Evolutionary conservation across 202 grass and related monocot genomes (phyloP).

Genomic region (Panicum hallii): DNA sequence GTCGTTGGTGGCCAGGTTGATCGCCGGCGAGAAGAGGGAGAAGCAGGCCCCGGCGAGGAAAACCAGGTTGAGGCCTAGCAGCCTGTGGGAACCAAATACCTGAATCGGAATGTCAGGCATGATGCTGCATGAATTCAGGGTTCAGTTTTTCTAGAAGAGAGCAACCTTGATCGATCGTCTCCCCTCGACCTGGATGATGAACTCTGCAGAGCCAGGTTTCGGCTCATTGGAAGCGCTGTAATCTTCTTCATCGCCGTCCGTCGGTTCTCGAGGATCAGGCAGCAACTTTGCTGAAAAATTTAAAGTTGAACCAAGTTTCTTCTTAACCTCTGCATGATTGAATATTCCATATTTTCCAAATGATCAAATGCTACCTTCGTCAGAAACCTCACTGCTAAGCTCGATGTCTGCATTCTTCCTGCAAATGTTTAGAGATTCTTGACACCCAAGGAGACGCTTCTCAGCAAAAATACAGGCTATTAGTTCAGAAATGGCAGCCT

Average conservation of each 20-base stretch:
- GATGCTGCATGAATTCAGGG: neutral
- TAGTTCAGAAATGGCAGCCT: neutral
- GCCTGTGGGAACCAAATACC: conserved; percentile 51
- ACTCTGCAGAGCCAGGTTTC: conserved; percentile 55
- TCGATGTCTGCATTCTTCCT: conserved; percentile 35
- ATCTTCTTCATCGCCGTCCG: conserved; percentile 26
- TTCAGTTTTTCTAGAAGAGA: neutral
- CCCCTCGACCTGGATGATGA: conserved; percentile 57
- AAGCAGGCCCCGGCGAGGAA: conserved; percentile 63
- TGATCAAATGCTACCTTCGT: conserved; percentile 22
- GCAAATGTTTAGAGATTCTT: neutral
- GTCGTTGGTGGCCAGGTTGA: conserved; percentile 73
- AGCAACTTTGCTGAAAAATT: conserved; percentile 2
- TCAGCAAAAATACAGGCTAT: neutral
- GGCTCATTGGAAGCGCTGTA: neutral
- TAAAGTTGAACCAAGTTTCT: neutral
- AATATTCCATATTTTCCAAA: neutral
- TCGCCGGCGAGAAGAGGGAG: conserved; percentile 68
- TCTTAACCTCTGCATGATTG: neutral
- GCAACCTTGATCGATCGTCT: conserved; percentile 69
- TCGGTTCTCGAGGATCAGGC: neutral
- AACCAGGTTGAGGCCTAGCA: conserved; percentile 58
- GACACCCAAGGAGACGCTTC: neutral
- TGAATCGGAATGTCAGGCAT: neutral
- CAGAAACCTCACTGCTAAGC: conserved; percentile 10